Base-by-base conservation (phyloP, 73 alveolate genomes). In the Stentor coeruleus region DNA sequence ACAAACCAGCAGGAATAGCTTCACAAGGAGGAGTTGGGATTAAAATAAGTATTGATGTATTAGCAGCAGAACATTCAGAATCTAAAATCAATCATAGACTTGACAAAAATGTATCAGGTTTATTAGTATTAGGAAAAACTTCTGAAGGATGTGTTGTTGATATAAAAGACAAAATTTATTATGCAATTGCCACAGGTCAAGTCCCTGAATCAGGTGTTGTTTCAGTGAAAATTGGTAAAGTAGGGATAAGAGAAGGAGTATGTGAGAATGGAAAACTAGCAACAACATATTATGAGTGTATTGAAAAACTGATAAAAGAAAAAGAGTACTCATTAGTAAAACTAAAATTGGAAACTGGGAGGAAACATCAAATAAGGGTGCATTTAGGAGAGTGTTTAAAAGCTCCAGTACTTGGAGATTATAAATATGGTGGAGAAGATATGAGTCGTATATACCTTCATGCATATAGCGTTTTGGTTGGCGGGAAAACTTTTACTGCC, bases 1-100 rank as follows among this genome's bases (percentile, higher is more conserved):
- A 75, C 39, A 75, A 75, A 35, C 83, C 83, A 20, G 83, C 66
- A 37, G 83, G 83, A n/a, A 15, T 75, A 1, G 83, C 83, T 2
- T 20, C 83, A 14, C 72, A 75, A 40, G 83, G 83, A 20, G 83
- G 83, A 35, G 26, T 75, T 26, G 38, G 38, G 6, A 33, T 75
- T 14, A 75, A 39, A n/a, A 15, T 39, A 15, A 75, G 83, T 40
- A 66, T 37, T 39, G 83, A 75, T 35, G n/a, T 37, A 37, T 38
- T 75, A 15, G 83, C 83, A 37, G n/a, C 6, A 39, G 38, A 75
- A 15, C 39, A 75, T 2, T 14, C 38, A 37, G 59, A 38, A 30
- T 20, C 81, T 6, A 75, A 35, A 38, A 14, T 75, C 14, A 75
- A 37, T 28, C 59, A 40, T 38, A 75, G 83, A 40, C 20, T 75